Base-by-base conservation (phyloP, 2,329 filamentous ascomycete species). In the Xylaria sp. region DNA sequence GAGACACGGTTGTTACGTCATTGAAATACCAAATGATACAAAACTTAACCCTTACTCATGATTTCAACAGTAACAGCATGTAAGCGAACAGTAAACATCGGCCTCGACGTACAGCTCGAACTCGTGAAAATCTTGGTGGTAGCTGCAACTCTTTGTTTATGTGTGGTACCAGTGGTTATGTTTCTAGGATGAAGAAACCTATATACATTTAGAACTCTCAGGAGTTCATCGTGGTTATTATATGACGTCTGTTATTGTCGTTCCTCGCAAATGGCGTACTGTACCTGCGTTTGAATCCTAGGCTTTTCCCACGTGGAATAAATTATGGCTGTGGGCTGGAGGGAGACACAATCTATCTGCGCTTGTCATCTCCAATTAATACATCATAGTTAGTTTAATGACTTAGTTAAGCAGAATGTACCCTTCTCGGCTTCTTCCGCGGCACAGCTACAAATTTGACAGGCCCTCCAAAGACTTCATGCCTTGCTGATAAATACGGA, bases 21-120 rank as follows among this genome's bases (percentile, higher is more conserved):
- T 54, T 38, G 23, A 44, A 51, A 44, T 65, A 56, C 44, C 20
- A 59, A 51, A 51, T 51, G 23, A 31, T 17, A 46, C 40, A 46
- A 33, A 46, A 31, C 11, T 4, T 20, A 17, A 17, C 38, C 13
- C 6, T 28, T 28, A 20, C 26, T 42, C 54, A 57, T 57, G 54
- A 57, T 42, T 20, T 54, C 9, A 10, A 57, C 26, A 31, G 42
- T 17, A 26, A 20, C 15, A 20, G 59, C 23, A 4, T 31, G 48
- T 23, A 48, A 38, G 28, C 28, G 48, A 66, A 69, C 63, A 69
- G 59, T 66, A 69, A 66, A 66, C 59, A 63, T 60, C 9, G 31
- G n/a, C 40, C 59, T 59, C 40, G 54, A 44, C 28, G 20, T 54
- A 9, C 10, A n/a, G 48, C 42, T n/a, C 23, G 38, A 46, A 26